Base-by-base conservation (phyloP, 2,329 filamentous ascomycete genomes). In the Aspergillus sclerotialis region DNA sequence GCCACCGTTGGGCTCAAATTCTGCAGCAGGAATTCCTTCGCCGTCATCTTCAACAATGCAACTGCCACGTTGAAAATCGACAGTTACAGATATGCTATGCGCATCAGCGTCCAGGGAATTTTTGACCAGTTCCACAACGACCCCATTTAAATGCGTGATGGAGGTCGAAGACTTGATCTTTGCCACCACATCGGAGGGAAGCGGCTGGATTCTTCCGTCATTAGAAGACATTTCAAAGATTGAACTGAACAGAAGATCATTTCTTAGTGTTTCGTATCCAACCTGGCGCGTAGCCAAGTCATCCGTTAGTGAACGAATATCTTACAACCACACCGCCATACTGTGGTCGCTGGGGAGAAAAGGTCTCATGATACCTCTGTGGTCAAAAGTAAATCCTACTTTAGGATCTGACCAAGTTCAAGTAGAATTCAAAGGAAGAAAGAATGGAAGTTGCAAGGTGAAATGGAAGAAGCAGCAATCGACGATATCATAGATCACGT, bases 41-140 rank as follows among this genome's bases (percentile, higher is more conserved):
- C 92, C 92, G 61, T 96, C 75, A 55, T 98, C 92, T 52, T 94
- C 84, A 4, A 95, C 74, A 0, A 72, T 70, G 58, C 89, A 94
- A 46, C 75, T 78, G 4, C 88, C 90, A 15, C 81, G 78, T 34
- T 63, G 59, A 54, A 86, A 87, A 61, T 95, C 84, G 14, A 94
- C 67, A 1, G 71, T 73, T 35, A 94, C 68, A 34, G 75, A 75
- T 42, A 95, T 64, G 36, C 72, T 82, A 21, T 69, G 72, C 11
- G 89, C 81, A 29, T 67, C 65, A 4, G 88, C 86, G 65, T 98
- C 92, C 9, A 98, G 69, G 1, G 87, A 78, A 57, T 98, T 98
- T 56, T 82, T 78, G 16, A 93, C 49, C 7, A 96, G 71, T 29
- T 83, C 84, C 36, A 78, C 67, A 10, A 85, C 67, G 4, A 84